These are phyloP conservation scores for Antrodiella citrinella DNA, from an alignment of 768 basidiomycete genomes.

Conservation along the genomic window DNA sequence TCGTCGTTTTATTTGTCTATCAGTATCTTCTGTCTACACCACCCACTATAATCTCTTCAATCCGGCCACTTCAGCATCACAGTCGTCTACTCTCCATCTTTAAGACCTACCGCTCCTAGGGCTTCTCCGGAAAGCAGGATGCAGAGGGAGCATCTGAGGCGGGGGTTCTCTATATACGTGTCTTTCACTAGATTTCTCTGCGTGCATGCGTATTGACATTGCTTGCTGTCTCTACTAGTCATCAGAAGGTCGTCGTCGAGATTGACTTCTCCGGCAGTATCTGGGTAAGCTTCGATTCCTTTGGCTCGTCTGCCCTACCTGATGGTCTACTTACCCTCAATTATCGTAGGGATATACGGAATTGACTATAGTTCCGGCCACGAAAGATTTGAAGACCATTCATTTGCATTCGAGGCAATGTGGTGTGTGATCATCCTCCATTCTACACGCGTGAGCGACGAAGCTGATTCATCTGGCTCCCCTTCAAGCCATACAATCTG, in stretches of 20 bases:
- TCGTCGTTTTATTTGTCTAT: neutral
- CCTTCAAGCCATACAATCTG: slow-evolving; percentile 55
- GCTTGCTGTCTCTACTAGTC: slow-evolving; percentile 65
- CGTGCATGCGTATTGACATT: slow-evolving; percentile 34
- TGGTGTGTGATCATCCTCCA: slow-evolving; percentile 40
- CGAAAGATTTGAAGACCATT: slow-evolving; percentile 70
- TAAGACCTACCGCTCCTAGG: too few species aligned
- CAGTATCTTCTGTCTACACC: neutral
- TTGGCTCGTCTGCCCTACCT: slow-evolving; percentile 17
- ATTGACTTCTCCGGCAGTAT: slow-evolving; percentile 85
- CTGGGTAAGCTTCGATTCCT: slow-evolving; percentile 62
- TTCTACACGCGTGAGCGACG: slow-evolving; percentile 16
- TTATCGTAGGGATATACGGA: slow-evolving; percentile 81
- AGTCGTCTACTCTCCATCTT: too few species aligned
- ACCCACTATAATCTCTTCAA: neutral
- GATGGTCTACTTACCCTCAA: slow-evolving; percentile 9
- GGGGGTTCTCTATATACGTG: slow-evolving; percentile 89
- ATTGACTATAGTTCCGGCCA: slow-evolving; percentile 79
- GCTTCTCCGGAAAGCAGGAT: too few species aligned
- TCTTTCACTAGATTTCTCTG: slow-evolving; percentile 21
- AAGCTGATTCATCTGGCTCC: slow-evolving; percentile 17
- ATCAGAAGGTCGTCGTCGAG: slow-evolving; percentile 93
- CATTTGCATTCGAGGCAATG: slow-evolving; percentile 87
- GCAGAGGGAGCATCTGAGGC: slow-evolving; percentile 71
- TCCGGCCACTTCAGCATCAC: too few species aligned